Evolutionary conservation across 208 protist genomes (phyloP), one percentile per base, ranked within the genome.

Genomic region (Jaenimonas drosophilae): DNA sequence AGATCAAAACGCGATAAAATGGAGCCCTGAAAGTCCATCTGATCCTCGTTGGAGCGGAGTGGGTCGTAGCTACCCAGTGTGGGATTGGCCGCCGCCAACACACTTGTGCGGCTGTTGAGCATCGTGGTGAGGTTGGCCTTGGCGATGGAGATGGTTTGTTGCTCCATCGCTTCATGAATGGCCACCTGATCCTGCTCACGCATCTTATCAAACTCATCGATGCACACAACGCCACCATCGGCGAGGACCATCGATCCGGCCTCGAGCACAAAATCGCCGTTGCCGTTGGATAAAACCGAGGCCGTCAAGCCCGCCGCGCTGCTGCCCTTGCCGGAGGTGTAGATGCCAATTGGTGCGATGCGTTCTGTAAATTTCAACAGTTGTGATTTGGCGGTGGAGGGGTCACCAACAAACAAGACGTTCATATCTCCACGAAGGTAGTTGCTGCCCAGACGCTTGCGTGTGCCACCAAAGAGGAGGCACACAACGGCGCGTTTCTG

Each of bases 121-220:
- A 99, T 96, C 3, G 98, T 99, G 0, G 98, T 99, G 39, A 99
- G 98, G 60, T 99, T 99, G 14, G 98, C 98, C 81, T 98, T 98
- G 38, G 97, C 97, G 61, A 99, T 98, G 5, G 96, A 99, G 50
- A 99, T 99, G 21, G 98, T 99, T 70, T 99, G 96, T 66, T 99
- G 97, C 67, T 99, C 98, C 99, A 99, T 99, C 14, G 98, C 98
- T 72, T 99, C 98, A 73, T 99, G 98, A 57, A 99, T 99, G 5
- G 98, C 97, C 0, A 99, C 97, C 39, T 96, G 82, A 53, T 98
- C 97, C 58, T 96, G 65, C 9, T 96, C 84, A 28, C 94, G 65
- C 98, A 99, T 99, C 71, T 99, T 99, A 67, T 99, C 99, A 82
- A 99, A 99, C 88, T 99, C 99, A 76, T 99, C 99, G 49, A 99